phyloP scores from a whole-genome alignment of 2,329 filamentous ascomycete genomes.

The Atkinsonella texensis region DNA sequence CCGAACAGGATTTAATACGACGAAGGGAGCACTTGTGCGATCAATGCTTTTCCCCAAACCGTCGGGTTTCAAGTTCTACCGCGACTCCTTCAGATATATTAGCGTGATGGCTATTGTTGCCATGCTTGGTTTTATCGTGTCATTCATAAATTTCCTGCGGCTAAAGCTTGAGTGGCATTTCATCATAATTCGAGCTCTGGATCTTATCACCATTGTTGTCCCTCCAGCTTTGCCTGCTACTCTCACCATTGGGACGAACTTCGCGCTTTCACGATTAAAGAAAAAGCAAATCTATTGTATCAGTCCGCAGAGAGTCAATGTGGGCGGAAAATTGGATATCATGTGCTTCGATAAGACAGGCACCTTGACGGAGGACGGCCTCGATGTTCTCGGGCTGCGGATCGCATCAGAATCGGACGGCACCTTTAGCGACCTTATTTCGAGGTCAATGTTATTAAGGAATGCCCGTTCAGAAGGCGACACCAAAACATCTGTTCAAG shows the following conservation, averaged over 20 bases:
- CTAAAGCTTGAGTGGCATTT: conserved; percentile 76
- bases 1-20: conserved; percentile 93
- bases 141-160: conserved; percentile 84
- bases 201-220: conserved; percentile 95
- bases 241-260: conserved; percentile 91
- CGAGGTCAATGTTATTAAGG: conserved; percentile 28
- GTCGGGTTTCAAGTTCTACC: conserved; percentile 96
- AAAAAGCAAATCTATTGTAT: conserved; percentile 93
- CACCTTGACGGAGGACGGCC: conserved; percentile 90
- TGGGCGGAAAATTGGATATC: conserved; percentile 88
- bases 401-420: conserved; percentile 53
- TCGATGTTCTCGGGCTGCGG: conserved; percentile 84
- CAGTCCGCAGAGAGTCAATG: conserved; percentile 91
- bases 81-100: conserved; percentile 95
- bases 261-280: conserved; percentile 77
- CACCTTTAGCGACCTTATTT: conserved; percentile 65
- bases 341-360: conserved; percentile 99
- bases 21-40: conserved; percentile 86
- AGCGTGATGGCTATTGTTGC: conserved; percentile 90
- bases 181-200: conserved; percentile 82
- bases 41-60: conserved; percentile 99
- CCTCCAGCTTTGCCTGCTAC: conserved; percentile 91
- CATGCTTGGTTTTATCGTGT: conserved; percentile 74
- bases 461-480: background rate
- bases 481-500: conserved; percentile 22